Percentiles rank a stretch among this genome's conserved stretches.
phyloP scores from a whole-genome alignment of 495 filamentous ascomycete genomes.

The Parathielavia hyrcaniae region DNA sequence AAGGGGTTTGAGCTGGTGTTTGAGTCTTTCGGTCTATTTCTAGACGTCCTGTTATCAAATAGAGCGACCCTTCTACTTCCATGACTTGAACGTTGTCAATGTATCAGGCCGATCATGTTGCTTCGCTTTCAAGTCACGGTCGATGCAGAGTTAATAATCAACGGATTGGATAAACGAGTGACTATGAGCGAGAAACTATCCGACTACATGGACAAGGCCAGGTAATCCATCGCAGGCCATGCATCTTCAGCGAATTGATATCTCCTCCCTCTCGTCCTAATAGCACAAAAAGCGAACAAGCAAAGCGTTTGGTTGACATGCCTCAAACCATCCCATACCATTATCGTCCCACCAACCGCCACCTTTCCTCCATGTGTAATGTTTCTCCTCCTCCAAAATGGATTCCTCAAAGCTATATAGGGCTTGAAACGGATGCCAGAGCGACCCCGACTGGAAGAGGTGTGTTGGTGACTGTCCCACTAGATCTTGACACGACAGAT shows the following conservation, averaged over 20 bases:
- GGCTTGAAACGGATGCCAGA: slow-evolving; percentile 16
- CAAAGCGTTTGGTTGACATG: slow-evolving; percentile 6
- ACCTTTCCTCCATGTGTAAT: slow-evolving; percentile 10
- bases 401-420: slow-evolving; percentile 31
- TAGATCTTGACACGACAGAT: slow-evolving; percentile 32
- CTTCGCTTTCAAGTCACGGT: no score
- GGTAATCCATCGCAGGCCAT: slow-evolving; percentile 29
- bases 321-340: not conserved
- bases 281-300: slow-evolving; percentile 21
- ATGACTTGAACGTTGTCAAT: not conserved
- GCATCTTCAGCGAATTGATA: slow-evolving; percentile 27
- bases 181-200: slow-evolving; percentile 34
- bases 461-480: slow-evolving; percentile 24
- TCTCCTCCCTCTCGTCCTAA: slow-evolving; percentile 12
- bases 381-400: slow-evolving; percentile 18
- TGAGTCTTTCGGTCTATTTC: no score
- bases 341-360: not conserved
- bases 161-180: slow-evolving; percentile 25
- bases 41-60: no score
- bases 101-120: not conserved
- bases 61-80: no score
- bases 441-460: slow-evolving; percentile 17
- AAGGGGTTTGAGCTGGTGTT: not conserved
- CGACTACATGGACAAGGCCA: slow-evolving; percentile 34
- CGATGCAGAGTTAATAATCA: slow-evolving; percentile 10